These are phyloP conservation scores for Agaricus subrufescens DNA, from an alignment of 768 basidiomycete genomes.

Conservation along the genomic window DNA sequence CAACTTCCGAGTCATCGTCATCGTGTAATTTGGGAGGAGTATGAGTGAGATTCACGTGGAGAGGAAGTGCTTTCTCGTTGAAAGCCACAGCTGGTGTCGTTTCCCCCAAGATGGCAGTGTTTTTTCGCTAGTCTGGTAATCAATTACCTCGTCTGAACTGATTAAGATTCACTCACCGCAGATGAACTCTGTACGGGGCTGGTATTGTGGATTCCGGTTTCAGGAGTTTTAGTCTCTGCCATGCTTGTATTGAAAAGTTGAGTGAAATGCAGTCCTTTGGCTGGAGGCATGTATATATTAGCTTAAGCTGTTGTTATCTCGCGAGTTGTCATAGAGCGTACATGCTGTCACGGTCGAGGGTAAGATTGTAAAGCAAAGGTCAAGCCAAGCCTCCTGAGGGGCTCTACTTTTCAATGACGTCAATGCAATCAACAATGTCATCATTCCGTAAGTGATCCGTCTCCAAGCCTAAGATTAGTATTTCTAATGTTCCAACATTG, in stretches of 20 bases:
- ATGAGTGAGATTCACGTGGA: constrained; percentile 65
- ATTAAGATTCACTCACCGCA: neutral
- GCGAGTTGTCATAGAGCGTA: too few species aligned
- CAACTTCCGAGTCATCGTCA: constrained; percentile 20
- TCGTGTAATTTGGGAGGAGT: constrained; percentile 39
- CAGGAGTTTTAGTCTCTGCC: neutral
- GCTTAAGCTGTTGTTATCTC: too few species aligned
- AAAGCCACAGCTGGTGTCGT: constrained; percentile 47
- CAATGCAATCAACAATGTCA: too few species aligned
- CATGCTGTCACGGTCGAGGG: too few species aligned
- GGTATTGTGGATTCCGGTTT: neutral
- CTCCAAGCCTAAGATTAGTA: too few species aligned
- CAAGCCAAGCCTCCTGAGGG: too few species aligned
- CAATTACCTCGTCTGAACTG: neutral
- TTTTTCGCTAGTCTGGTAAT: constrained; percentile 16
- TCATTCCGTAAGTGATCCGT: too few species aligned
- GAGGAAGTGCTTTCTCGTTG: constrained; percentile 60
- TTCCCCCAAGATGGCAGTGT: constrained; percentile 17
- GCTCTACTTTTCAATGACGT: too few species aligned
- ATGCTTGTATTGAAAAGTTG: neutral
- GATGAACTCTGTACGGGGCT: neutral
- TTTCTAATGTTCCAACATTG: too few species aligned
- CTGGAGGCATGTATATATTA: too few species aligned
- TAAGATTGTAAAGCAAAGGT: too few species aligned
- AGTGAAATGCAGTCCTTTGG: neutral